phyloP scores from a whole-genome alignment of 2,329 filamentous ascomycete genomes.

The Pyricularia sp. region DNA sequence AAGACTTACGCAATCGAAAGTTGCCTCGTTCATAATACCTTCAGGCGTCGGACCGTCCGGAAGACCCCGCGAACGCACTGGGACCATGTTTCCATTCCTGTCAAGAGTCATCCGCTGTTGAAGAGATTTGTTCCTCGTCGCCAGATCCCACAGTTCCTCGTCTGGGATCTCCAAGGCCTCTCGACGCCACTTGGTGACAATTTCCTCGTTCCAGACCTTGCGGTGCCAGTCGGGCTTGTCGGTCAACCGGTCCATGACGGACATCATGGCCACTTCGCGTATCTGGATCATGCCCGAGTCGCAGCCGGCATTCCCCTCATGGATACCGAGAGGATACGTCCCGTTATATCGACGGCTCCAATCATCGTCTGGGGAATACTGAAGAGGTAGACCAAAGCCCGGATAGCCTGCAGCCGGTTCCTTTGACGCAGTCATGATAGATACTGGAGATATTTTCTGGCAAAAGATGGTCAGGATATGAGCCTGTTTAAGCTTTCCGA shows the following conservation, averaged over 20 bases:
- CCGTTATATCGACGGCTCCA: background rate
- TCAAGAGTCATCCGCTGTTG: background rate
- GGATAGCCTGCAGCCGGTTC: background rate
- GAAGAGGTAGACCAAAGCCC: background rate
- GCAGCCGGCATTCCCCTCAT: no score
- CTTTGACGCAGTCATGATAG: background rate
- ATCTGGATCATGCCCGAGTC: no score
- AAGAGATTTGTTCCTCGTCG: background rate
- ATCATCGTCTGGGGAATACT: background rate
- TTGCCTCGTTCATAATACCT: background rate
- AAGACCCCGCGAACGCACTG: background rate
- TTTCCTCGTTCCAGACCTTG: no score
- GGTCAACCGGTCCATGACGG: no score
- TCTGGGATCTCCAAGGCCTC: no score
- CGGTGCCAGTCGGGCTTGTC: no score
- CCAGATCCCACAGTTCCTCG: no score
- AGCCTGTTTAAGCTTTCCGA: background rate
- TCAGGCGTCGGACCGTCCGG: background rate
- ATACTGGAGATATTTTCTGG: background rate
- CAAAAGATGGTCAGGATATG: background rate
- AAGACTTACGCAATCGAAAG: background rate
- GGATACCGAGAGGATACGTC: no score
- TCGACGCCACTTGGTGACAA: no score
- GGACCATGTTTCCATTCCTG: background rate
- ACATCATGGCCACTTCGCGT: no score